Evolutionary conservation across 2,329 filamentous ascomycete genomes (phyloP), one percentile per base, ranked within the genome.

Genomic region (Neonectria neomacrospora): DNA sequence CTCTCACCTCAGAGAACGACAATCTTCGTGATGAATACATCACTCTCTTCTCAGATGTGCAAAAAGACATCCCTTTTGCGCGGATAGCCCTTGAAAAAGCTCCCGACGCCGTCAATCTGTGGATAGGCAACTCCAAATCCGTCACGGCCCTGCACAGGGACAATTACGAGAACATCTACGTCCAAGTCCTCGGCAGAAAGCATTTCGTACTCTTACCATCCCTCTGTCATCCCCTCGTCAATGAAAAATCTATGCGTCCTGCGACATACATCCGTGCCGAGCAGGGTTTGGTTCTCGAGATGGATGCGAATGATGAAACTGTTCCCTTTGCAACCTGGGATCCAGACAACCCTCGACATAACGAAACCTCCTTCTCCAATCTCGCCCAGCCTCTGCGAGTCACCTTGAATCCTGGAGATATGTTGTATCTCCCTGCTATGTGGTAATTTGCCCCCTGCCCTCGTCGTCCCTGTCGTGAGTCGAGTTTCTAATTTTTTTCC

Each of bases 131-230:
- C 78, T 87, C 87, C 1, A 82, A 81, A 39, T 91, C 89, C 26
- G 83, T 86, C 1, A 94, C 92, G 0, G 89, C 90, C 0, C 77
- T 94, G 57, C 93, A 96, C 79, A 91, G 91, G 72, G 93, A 96
- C 78, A 91, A 91, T 71, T 95, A 94, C 76, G 92, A 96, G 76
- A 96, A 96, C 75, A 84, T 96, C 0, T 96, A 94, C 75, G 90
- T 93, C 1, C 92, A 95, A 72, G 77, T 95, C 14, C 76, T 88
- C 1, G 93, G 92, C 0, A 79, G 80, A 59, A 96, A 96, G 75
- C 88, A 91, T 69, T 96, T 96, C 69, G 85, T 89, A 0, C 81
- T 96, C 1, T 78, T 96, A 1, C 90, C 92, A n/a, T 89, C 92
- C 0, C 76, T 91, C 1, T 91, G 88, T 65, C 86, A 89, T 68